Base-by-base conservation (phyloP, 805 yeast species). In the Wickerhamomyces sydowiorum region DNA sequence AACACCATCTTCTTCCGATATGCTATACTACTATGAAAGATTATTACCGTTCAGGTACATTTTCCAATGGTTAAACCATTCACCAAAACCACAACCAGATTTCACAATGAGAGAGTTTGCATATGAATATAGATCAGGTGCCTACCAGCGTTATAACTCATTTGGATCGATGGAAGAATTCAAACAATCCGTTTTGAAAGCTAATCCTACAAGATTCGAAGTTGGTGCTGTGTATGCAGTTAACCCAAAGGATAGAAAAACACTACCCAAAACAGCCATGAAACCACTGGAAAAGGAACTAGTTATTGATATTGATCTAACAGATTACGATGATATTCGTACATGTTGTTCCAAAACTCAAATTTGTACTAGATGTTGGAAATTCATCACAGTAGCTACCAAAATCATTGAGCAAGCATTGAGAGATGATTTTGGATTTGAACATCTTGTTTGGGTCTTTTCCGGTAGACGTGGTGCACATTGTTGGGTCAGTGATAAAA, bases 401-500 rank as follows among this genome's bases (percentile, higher is more conserved):
- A 75, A 79, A 53, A 77, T 90, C 37, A 66, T 93, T 45, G 86
- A 85, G 46, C 57, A 61, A 1, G 83, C 95, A 0, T 69, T 93
- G 40, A 67, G 77, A 40, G 88, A 87, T 39, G 98, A 91, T 62
- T 93, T 93, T 63, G 98, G 96, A 1, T 90, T 86, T 61, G 67
- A 79, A 45, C 82, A 87, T 61, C 69, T 88, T 57, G 70, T 93
- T 38, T 93, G 98, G 98, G 96, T 91, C 5, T 93, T 87, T 58
- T 88, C 96, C 1, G 99, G 99, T 37, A 84, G 99, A 71, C 86
- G 99, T 75, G 99, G 99, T 62, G 96, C 95, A 14, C 99, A 93
- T 71, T 95, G 98, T 56, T 93, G 99, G 99, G 74, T 93, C 20
- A 86, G 96, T 62, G 99, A 93, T 59, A 64, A 74, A 42, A 68